phyloP scores from a whole-genome alignment of 768 basidiomycete species.

The Royoungia palumana region DNA sequence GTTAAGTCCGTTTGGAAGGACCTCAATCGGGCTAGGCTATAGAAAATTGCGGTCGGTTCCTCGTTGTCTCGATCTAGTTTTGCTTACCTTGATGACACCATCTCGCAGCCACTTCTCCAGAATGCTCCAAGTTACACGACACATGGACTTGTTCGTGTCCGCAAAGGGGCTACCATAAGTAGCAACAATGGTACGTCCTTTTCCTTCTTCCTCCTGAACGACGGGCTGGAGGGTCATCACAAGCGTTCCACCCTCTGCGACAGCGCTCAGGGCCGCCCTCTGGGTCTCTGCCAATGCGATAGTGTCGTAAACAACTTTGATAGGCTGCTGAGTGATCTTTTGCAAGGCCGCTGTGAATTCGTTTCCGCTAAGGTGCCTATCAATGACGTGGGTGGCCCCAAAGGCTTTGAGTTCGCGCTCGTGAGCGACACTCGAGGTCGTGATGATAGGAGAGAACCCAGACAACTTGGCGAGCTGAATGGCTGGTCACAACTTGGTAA shows the following conservation, averaged over 20 bases:
- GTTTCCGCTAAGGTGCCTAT: constrained; percentile 21
- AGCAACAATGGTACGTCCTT: constrained; percentile 14
- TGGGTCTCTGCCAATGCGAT: constrained; percentile 36
- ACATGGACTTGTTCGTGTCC: constrained; percentile 15
- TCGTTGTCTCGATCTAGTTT: not conserved
- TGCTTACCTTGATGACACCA: constrained; percentile 25
- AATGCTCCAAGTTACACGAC: constrained; percentile 16
- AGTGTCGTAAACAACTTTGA: constrained; percentile 29
- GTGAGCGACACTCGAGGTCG: constrained; percentile 35
- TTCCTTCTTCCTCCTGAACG: constrained; percentile 23
- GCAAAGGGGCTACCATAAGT: constrained; percentile 27
- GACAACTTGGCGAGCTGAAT: constrained; percentile 40
- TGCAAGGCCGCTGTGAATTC: constrained; percentile 19
- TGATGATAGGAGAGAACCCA: constrained; percentile 42
- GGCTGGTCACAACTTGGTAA: constrained; percentile 19
- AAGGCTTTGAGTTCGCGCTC: constrained; percentile 31
- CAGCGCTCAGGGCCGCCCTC: constrained; percentile 26
- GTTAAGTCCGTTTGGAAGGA: constrained; percentile 40
- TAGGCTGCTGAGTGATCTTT: constrained; percentile 22
- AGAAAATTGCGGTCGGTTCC: not conserved
- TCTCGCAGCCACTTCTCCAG: constrained; percentile 25
- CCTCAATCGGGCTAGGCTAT: constrained; percentile 40
- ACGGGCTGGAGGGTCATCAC: constrained; percentile 23
- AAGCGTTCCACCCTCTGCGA: constrained; percentile 35
- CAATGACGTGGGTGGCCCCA: constrained; percentile 41